Conservation (phyloP, 164 flowering plant species). For the Magnolia kwangsiensis region DNA sequence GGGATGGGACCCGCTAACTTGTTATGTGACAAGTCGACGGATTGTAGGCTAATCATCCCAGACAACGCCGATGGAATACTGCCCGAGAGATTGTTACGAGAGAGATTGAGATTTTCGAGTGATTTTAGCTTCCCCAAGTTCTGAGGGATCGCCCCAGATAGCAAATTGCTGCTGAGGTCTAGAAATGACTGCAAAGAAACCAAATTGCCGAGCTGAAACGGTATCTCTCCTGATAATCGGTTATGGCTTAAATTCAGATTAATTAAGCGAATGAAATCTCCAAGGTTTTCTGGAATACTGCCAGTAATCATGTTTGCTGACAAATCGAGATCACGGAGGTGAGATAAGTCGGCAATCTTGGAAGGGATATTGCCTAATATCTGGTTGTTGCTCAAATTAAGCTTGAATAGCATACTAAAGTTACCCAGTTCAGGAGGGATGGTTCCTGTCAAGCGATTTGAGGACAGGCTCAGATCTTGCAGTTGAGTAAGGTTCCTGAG, state of each 20-base stretch:
- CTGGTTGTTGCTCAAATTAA: constrained; percentile 26
- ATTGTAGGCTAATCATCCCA: constrained; percentile 16
- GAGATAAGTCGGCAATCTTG: constrained; percentile 12
- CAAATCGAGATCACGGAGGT: constrained; percentile 17
- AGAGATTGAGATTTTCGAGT: constrained; percentile 22
- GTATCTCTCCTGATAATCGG: constrained; percentile 24
- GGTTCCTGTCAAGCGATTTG: constrained; percentile 17
- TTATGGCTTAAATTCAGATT: constrained; percentile 20
- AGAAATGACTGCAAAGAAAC: constrained; percentile 10
- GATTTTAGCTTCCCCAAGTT: constrained; percentile 15
- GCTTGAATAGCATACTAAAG: constrained; percentile 8
- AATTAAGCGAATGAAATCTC: constrained; percentile 15
- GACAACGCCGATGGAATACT: constrained; percentile 14
- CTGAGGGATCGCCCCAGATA: constrained; percentile 21
- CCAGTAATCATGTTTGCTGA: constrained; percentile 20
- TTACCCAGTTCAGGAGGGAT: constrained; percentile 21
- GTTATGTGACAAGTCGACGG: constrained; percentile 25
- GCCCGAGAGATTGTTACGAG: constrained; percentile 24
- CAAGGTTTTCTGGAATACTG: constrained; percentile 23
- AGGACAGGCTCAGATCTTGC: constrained; percentile 17
- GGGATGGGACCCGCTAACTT: constrained; percentile 28
- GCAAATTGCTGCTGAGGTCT: constrained; percentile 25
- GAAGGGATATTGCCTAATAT: constrained; percentile 25
- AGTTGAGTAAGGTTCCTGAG: constrained; percentile 13
- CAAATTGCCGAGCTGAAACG: constrained; percentile 24